Percentiles rank a stretch among this genome's conserved stretches.
Conservation (phyloP, 2,329 filamentous ascomycete genomes). For the Elsinoe fawcettii region DNA sequence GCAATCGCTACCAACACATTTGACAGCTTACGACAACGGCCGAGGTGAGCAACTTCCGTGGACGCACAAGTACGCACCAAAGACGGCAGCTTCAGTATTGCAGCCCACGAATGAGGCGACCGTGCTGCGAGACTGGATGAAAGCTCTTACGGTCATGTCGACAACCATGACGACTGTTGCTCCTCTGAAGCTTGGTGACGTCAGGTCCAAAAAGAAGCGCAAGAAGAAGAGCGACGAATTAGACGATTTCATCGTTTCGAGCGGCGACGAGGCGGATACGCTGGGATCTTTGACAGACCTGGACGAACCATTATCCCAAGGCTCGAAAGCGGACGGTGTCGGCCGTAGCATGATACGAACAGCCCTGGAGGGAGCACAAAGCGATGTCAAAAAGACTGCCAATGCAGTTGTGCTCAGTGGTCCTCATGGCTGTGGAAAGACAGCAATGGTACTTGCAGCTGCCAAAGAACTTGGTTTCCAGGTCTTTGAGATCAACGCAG, state of each 20-base stretch:
- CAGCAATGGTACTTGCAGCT: conserved; percentile 81
- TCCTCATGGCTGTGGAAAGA: conserved; percentile 85
- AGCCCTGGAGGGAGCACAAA: neutral
- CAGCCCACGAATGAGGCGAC: conserved; percentile 63
- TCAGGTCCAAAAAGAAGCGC: conserved; percentile 51
- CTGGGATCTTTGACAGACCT: conserved; percentile 52
- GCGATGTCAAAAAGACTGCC: conserved; percentile 38
- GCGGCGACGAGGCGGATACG: conserved; percentile 64
- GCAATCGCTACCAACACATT: conserved; percentile 48
- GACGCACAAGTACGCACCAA: conserved; percentile 79
- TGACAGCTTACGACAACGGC: conserved; percentile 75
- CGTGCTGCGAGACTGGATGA: conserved; percentile 74
- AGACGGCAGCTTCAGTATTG: conserved; percentile 60
- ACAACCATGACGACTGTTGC: conserved; percentile 53
- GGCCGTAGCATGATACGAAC: conserved; percentile 24
- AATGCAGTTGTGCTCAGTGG: conserved; percentile 87
- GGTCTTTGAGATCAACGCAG: conserved; percentile 87
- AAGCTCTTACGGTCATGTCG: conserved; percentile 64
- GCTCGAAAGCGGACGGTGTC: conserved; percentile 34
- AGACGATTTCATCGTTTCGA: conserved; percentile 72
- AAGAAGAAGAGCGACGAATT: conserved; percentile 60
- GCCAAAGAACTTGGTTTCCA: conserved; percentile 89
- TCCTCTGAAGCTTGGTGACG: conserved; percentile 13
- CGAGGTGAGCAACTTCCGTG: conserved; percentile 67
- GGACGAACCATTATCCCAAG: conserved; percentile 40